These are phyloP conservation scores for Apiospora arundinis DNA, from an alignment of 2,329 filamentous ascomycete species.

Conservation along the genomic window DNA sequence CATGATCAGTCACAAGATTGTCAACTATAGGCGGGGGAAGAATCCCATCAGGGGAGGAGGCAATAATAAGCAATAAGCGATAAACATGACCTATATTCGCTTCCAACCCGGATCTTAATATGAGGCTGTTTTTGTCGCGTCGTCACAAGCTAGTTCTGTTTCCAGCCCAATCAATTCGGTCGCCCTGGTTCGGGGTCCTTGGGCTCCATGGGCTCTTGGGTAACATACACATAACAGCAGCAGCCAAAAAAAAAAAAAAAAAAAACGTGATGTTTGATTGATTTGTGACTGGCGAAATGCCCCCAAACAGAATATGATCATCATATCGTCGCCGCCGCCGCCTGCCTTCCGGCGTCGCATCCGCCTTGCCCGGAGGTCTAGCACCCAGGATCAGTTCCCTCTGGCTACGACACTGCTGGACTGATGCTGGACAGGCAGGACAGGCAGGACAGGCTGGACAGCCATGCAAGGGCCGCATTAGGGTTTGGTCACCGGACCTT, in stretches of 20 bases:
- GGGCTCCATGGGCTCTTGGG: background rate
- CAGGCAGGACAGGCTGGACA: too few species aligned
- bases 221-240: background rate
- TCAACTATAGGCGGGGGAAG: background rate
- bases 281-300: background rate
- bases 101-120: constrained; percentile 7
- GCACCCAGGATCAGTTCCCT: too few species aligned
- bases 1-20: background rate
- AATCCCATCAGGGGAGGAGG: background rate
- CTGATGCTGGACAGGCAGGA: background rate
- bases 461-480: constrained; percentile 14
- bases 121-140: constrained; percentile 1
- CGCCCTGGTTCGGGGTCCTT: too few species aligned
- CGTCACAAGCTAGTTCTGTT: background rate
- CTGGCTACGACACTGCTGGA: background rate
- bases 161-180: background rate
- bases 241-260: too few species aligned
- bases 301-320: background rate
- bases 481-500: background rate
- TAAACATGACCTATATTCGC: background rate
- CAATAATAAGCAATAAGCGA: too few species aligned
- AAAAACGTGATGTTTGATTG: background rate
- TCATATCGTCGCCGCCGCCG: background rate
- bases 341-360: background rate
- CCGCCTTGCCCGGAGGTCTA: background rate